Evolutionary conservation across 352 stramenopile species (phyloP), one percentile per base, ranked within the genome.

Genomic region (Phytopythium aichiense): DNA sequence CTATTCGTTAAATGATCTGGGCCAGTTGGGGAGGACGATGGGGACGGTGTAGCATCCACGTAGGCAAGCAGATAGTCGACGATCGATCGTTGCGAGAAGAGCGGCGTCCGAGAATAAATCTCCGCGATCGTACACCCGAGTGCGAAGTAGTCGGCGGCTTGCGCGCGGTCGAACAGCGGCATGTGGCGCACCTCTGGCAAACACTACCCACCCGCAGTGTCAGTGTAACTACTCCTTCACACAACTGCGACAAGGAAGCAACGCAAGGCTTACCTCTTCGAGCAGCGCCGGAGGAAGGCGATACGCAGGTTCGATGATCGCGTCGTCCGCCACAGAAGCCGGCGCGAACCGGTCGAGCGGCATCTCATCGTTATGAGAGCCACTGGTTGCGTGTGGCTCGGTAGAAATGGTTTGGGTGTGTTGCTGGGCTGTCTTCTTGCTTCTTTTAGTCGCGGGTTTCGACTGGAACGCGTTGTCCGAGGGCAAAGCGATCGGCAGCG

Each of bases 61-160:
- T 68, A 72, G 20, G 63, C 58, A 6, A 53, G 16, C 22, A 77
- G 50, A 50, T 88, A 92, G 1, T 78, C 58, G 16, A 67, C 46
- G 31, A 89, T 42, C 9, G 76, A 87, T 2, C 60, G 66, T 12
- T 66, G 61, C 9, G 83, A 89, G 58, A 94, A 94, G 7, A 94
- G 62, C 2, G 84, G 78, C 4, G 53, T 54, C 7, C 64, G 58
- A 1, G 72, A 81, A 56, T 89, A 94, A 18, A 93, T 67, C 62
- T 95, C 86, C 0, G 81, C 81, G 35, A 86, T 78, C 28, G 91
- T 65, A 48, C 84, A 91, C 0, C 83, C 86, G 25, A 95, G 61
- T 1, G 79, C 69, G 56, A 93, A 92, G 16, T 78, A 64, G 51
- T 91, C 77, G 2, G 71, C 72, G 18, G 76, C 74, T 60, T 68